Conservation (phyloP, 176 grass and related monocot genomes). For the Juncus effusus region DNA sequence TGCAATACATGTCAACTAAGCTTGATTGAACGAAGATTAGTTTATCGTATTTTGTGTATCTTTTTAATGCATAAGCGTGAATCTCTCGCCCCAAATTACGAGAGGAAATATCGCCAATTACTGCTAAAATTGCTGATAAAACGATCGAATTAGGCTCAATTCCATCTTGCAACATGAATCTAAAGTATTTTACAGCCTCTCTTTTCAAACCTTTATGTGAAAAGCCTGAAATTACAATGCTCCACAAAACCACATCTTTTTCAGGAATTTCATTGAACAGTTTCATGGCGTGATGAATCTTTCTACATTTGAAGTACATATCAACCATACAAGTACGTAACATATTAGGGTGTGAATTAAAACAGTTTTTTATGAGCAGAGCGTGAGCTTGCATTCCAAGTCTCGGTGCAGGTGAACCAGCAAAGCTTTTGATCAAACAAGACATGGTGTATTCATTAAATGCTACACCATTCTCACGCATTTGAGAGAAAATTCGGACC, state of each 20-base stretch:
- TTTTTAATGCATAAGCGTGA: slow-evolving; percentile 75
- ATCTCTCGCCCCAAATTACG: slow-evolving; percentile 71
- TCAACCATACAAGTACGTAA: slow-evolving; percentile 74
- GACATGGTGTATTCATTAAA: slow-evolving; percentile 75
- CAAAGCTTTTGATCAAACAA: slow-evolving; percentile 79
- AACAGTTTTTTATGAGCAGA: slow-evolving; percentile 69
- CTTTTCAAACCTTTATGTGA: slow-evolving; percentile 66
- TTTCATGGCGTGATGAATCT: slow-evolving; percentile 60
- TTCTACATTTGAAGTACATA: slow-evolving; percentile 84
- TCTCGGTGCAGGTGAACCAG: slow-evolving; percentile 54
- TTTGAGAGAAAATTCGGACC: slow-evolving; percentile 40
- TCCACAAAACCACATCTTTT: slow-evolving; percentile 74
- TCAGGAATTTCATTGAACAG: slow-evolving; percentile 82
- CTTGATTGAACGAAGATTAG: slow-evolving; percentile 56
- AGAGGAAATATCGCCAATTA: slow-evolving; percentile 49
- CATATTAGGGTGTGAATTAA: slow-evolving; percentile 43
- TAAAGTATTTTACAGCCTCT: slow-evolving; percentile 73
- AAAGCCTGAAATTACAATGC: slow-evolving; percentile 68
- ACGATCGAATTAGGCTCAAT: slow-evolving; percentile 72
- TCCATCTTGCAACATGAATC: slow-evolving; percentile 57
- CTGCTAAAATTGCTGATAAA: slow-evolving; percentile 54
- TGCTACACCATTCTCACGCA: slow-evolving; percentile 47
- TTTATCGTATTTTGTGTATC: slow-evolving; percentile 42
- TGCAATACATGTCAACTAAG: slow-evolving; percentile 91
- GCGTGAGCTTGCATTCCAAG: slow-evolving; percentile 58